phyloP scores from a whole-genome alignment of 495 filamentous ascomycete genomes.

The Platismatia glauca region DNA sequence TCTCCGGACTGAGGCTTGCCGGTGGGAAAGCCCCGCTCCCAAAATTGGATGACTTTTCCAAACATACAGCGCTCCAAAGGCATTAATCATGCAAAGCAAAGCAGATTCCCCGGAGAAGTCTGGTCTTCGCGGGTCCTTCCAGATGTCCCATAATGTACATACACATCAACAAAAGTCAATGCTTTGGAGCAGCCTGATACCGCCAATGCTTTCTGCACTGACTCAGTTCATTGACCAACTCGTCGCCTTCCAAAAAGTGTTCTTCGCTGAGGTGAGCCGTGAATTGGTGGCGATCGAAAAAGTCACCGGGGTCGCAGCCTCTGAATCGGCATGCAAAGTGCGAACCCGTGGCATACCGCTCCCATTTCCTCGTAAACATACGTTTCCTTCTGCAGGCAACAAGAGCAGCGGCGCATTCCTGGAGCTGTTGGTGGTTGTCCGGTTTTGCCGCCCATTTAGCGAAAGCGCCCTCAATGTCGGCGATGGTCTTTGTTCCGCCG shows the following conservation, averaged over 20 bases:
- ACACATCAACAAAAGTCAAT: background rate
- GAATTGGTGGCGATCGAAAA: background rate
- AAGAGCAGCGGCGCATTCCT: slow-evolving; percentile 1
- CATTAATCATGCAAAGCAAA: background rate
- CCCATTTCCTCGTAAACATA: background rate
- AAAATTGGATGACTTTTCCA: too few species aligned
- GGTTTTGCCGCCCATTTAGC: background rate
- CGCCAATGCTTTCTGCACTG: background rate
- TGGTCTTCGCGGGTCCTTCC: background rate
- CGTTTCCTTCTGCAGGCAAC: background rate
- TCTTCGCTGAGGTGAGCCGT: background rate
- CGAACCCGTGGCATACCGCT: background rate
- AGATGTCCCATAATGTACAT: background rate
- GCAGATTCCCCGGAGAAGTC: background rate
- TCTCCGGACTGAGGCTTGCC: background rate
- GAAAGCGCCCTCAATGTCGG: background rate
- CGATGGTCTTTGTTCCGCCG: background rate
- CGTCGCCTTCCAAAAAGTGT: background rate
- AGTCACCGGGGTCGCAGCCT: background rate
- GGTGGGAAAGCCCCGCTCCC: background rate
- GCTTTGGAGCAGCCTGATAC: background rate
- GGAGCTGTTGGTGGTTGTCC: background rate
- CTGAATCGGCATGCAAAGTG: background rate
- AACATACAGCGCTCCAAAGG: background rate
- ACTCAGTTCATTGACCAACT: background rate